Conservation (phyloP, 2,329 filamentous ascomycete species). For the Pyrenophora teres region DNA sequence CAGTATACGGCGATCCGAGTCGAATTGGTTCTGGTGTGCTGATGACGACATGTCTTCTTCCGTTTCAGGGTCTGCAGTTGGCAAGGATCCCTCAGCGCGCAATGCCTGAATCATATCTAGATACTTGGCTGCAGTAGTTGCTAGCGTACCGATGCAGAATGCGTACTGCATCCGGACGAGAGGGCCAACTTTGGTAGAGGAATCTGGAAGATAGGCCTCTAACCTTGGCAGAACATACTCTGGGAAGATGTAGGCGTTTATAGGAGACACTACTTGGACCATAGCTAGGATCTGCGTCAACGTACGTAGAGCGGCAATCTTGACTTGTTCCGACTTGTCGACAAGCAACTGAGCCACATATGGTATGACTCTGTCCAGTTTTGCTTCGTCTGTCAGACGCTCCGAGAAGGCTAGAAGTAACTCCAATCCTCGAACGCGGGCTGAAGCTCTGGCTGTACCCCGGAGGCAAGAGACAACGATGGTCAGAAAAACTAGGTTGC, state of each 20-base stretch:
- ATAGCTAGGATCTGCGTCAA: slow-evolving; percentile 83
- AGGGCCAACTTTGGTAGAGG: slow-evolving; percentile 57
- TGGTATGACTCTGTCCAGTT: slow-evolving; percentile 88
- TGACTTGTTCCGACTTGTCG: slow-evolving; percentile 82
- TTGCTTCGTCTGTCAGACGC: slow-evolving; percentile 89
- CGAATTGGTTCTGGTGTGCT: slow-evolving; percentile 81
- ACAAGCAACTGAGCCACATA: slow-evolving; percentile 83
- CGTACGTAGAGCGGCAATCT: slow-evolving; percentile 81
- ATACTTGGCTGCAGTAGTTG: slow-evolving; percentile 81
- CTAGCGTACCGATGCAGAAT: slow-evolving; percentile 85
- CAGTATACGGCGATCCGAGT: slow-evolving; percentile 81
- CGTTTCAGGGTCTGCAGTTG: slow-evolving; percentile 75
- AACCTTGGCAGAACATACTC: slow-evolving; percentile 67
- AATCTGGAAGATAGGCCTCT: slow-evolving; percentile 60
- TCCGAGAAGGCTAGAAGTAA: slow-evolving; percentile 90
- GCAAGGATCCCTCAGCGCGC: slow-evolving; percentile 79
- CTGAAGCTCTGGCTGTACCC: slow-evolving; percentile 86
- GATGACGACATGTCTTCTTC: slow-evolving; percentile 73
- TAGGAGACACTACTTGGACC: slow-evolving; percentile 81
- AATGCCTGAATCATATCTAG: slow-evolving; percentile 90
- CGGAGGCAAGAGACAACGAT: slow-evolving; percentile 86
- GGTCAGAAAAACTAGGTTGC: slow-evolving; percentile 88
- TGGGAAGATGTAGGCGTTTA: slow-evolving; percentile 70
- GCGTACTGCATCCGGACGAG: slow-evolving; percentile 90
- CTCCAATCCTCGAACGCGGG: slow-evolving; percentile 86